Evolutionary conservation across 2,329 filamentous ascomycete genomes (phyloP).

Genomic region (Zymoseptoria pseudotritici): DNA sequence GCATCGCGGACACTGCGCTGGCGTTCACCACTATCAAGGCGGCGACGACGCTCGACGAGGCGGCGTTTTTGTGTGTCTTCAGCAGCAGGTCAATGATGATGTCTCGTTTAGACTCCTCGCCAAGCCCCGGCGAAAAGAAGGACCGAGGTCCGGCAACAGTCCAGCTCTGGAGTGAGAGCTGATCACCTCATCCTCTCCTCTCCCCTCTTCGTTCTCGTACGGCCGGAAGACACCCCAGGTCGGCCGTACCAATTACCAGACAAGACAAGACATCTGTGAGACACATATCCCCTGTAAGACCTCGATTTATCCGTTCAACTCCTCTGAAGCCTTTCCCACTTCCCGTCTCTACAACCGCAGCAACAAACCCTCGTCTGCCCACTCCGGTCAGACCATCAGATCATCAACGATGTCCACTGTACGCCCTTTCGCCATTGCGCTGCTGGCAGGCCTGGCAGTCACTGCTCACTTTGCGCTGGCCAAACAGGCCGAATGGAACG

Average conservation of each 20-base stretch:
- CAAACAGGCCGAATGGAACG: conserved; percentile 17
- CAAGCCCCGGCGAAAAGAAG: neutral
- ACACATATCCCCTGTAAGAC: neutral
- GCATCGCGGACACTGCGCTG: too few species aligned
- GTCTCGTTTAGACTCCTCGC: neutral
- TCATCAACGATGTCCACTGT: neutral
- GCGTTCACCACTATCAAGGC: too few species aligned
- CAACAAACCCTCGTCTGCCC: neutral
- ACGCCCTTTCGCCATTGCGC: neutral
- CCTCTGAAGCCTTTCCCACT: neutral
- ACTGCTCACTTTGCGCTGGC: conserved; percentile 10
- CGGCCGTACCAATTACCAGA: neutral
- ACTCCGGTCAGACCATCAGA: neutral
- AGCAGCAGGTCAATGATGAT: too few species aligned
- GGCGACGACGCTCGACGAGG: too few species aligned
- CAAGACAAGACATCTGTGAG: neutral
- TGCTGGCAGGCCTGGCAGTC: conserved; percentile 6
- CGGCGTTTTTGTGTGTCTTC: too few species aligned
- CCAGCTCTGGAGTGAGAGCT: neutral
- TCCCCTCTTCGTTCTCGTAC: neutral
- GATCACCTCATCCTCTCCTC: neutral
- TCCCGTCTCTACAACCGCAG: neutral
- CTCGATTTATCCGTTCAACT: neutral
- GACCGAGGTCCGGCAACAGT: neutral
- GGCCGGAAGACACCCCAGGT: neutral